These are phyloP conservation scores for Dothideomycetidae sp. DNA, from an alignment of 2,329 filamentous ascomycete species.

Conservation along the genomic window DNA sequence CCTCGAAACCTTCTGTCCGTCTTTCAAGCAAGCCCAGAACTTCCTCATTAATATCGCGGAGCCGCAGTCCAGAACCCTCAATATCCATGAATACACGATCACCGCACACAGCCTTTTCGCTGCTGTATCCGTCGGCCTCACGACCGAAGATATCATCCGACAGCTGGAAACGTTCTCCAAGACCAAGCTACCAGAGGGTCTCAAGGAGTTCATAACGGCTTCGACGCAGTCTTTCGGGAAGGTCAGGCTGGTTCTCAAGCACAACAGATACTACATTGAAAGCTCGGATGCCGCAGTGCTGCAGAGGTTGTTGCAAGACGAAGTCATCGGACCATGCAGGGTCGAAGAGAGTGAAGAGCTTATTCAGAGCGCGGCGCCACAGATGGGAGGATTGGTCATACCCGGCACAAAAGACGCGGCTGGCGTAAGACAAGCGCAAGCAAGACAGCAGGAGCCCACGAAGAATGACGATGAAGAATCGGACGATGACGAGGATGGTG, in stretches of 20 bases:
- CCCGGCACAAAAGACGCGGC: conserved; percentile 89
- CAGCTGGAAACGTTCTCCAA: conserved; percentile 82
- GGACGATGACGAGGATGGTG: conserved; percentile 42
- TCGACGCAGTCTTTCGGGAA: conserved; percentile 89
- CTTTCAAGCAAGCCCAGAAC: conserved; percentile 77
- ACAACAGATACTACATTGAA: conserved; percentile 89
- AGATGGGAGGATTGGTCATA: conserved; percentile 77
- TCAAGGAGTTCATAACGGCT: conserved; percentile 64
- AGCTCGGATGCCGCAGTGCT: conserved; percentile 77
- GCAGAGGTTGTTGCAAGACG: conserved; percentile 73
- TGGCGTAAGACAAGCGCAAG: conserved; percentile 56
- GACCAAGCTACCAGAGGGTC: conserved; percentile 67
- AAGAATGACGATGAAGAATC: conserved; percentile 36
- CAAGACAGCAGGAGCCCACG: conserved; percentile 29
- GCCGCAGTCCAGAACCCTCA: conserved; percentile 75
- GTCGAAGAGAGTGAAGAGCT: conserved; percentile 60
- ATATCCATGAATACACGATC: conserved; percentile 85
- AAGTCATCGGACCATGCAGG: conserved; percentile 64
- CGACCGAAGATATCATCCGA: conserved; percentile 77
- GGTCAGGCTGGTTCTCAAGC: conserved; percentile 85
- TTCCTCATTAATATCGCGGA: conserved; percentile 94
- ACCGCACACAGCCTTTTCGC: conserved; percentile 90
- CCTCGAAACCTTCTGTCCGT: conserved; percentile 81
- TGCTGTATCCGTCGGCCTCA: conserved; percentile 85
- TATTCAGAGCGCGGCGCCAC: conserved; percentile 68